A percentile compares a stretch with the other conserved stretches of the same genome.
phyloP scores from a whole-genome alignment of 2,329 filamentous ascomycete genomes.

The Neofusicoccum cordaticola region DNA sequence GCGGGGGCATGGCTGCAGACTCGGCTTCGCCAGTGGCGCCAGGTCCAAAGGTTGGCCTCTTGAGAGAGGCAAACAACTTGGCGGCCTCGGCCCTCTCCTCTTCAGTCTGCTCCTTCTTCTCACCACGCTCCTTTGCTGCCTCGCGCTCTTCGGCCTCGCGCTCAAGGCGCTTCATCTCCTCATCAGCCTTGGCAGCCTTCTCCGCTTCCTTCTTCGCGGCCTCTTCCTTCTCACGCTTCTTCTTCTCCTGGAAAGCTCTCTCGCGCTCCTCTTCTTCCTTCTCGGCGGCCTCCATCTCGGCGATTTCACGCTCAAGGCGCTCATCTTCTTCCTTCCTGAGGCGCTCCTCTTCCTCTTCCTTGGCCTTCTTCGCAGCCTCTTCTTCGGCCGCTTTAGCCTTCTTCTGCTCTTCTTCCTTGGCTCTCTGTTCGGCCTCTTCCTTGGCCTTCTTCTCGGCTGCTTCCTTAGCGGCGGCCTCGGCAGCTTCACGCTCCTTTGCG shows the following conservation, averaged over 20 bases:
- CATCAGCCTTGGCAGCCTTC: conserved; percentile 48
- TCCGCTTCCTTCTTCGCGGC: conserved; percentile 43
- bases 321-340: conserved; percentile 43
- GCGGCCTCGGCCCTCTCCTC: conserved; percentile 42
- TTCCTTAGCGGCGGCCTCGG: conserved; percentile 43
- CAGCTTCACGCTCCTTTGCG: conserved; percentile 46
- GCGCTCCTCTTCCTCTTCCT: conserved; percentile 33
- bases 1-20: conserved; percentile 41
- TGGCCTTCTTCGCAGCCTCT: conserved; percentile 19
- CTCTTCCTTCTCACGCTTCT: conserved; percentile 60
- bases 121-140: conserved; percentile 38
- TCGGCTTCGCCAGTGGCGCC: conserved; percentile 35
- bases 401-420: conserved; percentile 41
- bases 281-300: conserved; percentile 55
- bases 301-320: conserved; percentile 57
- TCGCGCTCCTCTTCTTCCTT: conserved; percentile 60
- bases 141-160: conserved; percentile 50
- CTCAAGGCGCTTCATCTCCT: conserved; percentile 48
- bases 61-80: conserved; percentile 46
- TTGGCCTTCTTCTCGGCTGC: conserved; percentile 39
- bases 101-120: conserved; percentile 32
- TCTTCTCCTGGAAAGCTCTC: conserved; percentile 71
- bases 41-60: conserved; percentile 50
- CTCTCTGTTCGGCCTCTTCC: conserved; percentile 20
- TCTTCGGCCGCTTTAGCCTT: conserved; percentile 30